Evolutionary conservation across 2,329 filamentous ascomycete genomes (phyloP).

Genomic region (Epichloe brachyelytri): DNA sequence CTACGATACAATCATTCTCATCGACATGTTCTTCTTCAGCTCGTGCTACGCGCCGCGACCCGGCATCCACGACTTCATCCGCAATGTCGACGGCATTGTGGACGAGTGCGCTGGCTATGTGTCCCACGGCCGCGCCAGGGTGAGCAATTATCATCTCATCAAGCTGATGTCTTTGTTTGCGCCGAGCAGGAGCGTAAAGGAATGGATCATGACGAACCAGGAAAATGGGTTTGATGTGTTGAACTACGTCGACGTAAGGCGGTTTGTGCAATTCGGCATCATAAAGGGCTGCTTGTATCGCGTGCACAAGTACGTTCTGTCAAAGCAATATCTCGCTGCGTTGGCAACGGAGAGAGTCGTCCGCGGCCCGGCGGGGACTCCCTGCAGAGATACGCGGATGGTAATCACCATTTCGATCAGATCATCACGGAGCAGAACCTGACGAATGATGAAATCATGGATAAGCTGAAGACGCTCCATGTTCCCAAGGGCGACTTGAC

Average conservation of each 20-base stretch:
- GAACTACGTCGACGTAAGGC: slow-evolving; percentile 69
- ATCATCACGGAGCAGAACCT: slow-evolving; percentile 66
- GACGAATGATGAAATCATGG: slow-evolving; percentile 57
- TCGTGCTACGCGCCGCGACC: slow-evolving; percentile 77
- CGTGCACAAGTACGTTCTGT: slow-evolving; percentile 80
- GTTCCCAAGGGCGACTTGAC: slow-evolving; percentile 39
- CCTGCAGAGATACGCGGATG: slow-evolving; percentile 58
- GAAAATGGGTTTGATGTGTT: slow-evolving; percentile 53
- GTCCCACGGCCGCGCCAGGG: slow-evolving; percentile 32
- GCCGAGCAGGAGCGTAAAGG: slow-evolving; percentile 70
- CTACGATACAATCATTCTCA: slow-evolving; percentile 78
- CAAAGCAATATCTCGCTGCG: slow-evolving; percentile 45
- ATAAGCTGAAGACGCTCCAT: slow-evolving; percentile 47
- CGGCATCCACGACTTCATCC: slow-evolving; percentile 66
- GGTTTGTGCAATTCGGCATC: slow-evolving; percentile 88
- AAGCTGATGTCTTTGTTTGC: slow-evolving; percentile 77
- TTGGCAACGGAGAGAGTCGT: slow-evolving; percentile 38
- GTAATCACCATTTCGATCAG: slow-evolving; percentile 66
- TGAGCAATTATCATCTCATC: slow-evolving; percentile 55
- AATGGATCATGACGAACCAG: slow-evolving; percentile 71
- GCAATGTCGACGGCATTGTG: slow-evolving; percentile 60
- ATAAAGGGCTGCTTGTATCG: slow-evolving; percentile 92
- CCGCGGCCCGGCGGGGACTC: slow-evolving; percentile 31
- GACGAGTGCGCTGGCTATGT: slow-evolving; percentile 85
- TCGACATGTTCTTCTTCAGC: slow-evolving; percentile 91